These are phyloP conservation scores for Mrakia blollopis DNA, from an alignment of 768 basidiomycete genomes.

Conservation along the genomic window DNA sequence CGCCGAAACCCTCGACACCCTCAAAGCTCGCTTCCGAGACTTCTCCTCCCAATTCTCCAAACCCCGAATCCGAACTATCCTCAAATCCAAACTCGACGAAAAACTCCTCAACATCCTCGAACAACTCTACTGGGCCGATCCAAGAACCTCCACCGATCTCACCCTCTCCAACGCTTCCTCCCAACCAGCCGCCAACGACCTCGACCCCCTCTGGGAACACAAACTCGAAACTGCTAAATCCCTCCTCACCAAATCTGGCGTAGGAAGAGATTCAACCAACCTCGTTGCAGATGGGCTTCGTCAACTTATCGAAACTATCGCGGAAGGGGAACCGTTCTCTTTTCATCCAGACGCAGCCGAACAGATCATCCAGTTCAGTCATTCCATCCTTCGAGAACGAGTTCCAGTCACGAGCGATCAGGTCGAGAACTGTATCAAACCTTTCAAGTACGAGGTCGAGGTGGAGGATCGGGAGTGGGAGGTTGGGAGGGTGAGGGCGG, in stretches of 20 bases:
- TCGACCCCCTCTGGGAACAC: conserved; percentile 91
- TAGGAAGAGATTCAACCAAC: conserved; percentile 87
- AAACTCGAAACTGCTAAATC: conserved; percentile 93
- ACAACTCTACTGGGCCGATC: conserved; percentile 94
- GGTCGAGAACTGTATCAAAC: conserved; percentile 99
- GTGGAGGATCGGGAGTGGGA: conserved; percentile 93
- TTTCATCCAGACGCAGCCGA: conserved; percentile 85
- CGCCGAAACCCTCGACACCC: conserved; percentile 88
- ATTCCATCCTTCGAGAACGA: conserved; percentile 85
- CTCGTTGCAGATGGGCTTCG: conserved; percentile 92
- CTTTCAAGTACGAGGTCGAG: conserved; percentile 97
- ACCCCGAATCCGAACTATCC: conserved; percentile 76
- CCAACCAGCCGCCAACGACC: conserved; percentile 44
- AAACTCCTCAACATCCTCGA: conserved; percentile 96
- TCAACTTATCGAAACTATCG: conserved; percentile 82
- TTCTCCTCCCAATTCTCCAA: conserved; percentile 80
- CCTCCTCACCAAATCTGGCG: conserved; percentile 88
- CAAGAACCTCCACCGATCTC: conserved; percentile 66
- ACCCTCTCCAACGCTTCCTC: conserved; percentile 57
- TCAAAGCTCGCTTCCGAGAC: conserved; percentile 82
- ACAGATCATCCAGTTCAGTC: conserved; percentile 84
- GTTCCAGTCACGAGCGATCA: conserved; percentile 94
- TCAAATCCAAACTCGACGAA: conserved; percentile 90
- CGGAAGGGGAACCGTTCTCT: conserved; percentile 80
- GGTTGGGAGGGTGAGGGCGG: conserved; percentile 64